A percentile compares a stretch with the other conserved stretches of the same genome.
phyloP scores from a whole-genome alignment of 2,329 filamentous ascomycete species.

The Colletotrichum phormii region DNA sequence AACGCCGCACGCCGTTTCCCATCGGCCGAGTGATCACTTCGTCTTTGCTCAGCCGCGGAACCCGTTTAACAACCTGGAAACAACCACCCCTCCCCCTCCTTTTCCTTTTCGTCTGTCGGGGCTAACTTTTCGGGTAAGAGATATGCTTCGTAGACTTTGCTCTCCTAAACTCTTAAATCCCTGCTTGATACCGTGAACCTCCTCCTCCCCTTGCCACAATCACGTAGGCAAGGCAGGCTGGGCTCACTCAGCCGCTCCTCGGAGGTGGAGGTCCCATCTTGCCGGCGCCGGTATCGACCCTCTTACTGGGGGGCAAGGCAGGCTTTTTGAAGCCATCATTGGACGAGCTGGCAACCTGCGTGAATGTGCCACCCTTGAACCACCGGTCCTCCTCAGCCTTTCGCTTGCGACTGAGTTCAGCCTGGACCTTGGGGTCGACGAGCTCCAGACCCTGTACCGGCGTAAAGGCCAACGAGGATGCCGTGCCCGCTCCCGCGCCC shows the following conservation, averaged over 20 bases:
- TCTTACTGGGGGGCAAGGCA: conserved; percentile 78
- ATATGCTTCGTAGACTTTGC: conserved; percentile 4
- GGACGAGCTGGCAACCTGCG: conserved; percentile 76
- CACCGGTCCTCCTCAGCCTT: conserved; percentile 95
- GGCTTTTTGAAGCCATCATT: conserved; percentile 85
- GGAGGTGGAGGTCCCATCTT: conserved; percentile 58
- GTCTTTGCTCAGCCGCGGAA: conserved; percentile 6
- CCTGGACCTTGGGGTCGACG: conserved; percentile 91
- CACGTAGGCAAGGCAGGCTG: neutral
- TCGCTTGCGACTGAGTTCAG: conserved; percentile 88
- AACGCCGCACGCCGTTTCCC: conserved; percentile 28
- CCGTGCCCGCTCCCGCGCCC: conserved; percentile 68
- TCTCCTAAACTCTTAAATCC: neutral
- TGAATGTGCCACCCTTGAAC: conserved; percentile 98
- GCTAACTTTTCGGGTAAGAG: conserved; percentile 2
- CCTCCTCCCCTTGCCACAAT: neutral
- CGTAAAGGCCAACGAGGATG: conserved; percentile 91
- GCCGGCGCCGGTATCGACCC: conserved; percentile 71
- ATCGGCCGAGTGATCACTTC: conserved; percentile 6
- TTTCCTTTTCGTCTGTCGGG: neutral
- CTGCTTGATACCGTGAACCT: neutral
- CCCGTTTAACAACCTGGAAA: neutral
- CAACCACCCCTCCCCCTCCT: neutral
- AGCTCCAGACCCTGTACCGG: conserved; percentile 95
- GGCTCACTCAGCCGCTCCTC: conserved; percentile 25